phyloP scores from a whole-genome alignment of 2,329 filamentous ascomycete species.

The Cercospora janseana region DNA sequence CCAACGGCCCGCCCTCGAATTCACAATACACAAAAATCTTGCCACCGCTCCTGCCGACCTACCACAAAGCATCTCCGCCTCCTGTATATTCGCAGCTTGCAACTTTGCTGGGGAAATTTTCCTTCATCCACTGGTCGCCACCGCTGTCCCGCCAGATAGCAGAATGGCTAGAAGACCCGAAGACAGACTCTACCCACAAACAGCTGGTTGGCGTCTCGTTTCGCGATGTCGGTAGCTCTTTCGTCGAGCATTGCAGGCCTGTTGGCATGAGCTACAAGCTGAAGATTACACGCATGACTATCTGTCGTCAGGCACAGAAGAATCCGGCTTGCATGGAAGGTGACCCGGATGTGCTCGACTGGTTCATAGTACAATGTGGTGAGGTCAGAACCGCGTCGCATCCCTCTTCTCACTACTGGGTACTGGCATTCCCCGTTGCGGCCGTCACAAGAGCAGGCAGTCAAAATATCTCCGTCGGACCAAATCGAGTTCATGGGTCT shows the following conservation, averaged over 20 bases:
- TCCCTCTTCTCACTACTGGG: conserved; percentile 6
- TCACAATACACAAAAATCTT: neutral
- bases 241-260: neutral
- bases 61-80: conserved; percentile 7
- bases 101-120: neutral
- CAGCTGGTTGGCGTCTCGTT: neutral
- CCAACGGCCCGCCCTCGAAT: neutral
- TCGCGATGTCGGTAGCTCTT: neutral
- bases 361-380: conserved; percentile 4
- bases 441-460: conserved; percentile 1
- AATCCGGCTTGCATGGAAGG: neutral
- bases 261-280: neutral
- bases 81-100: neutral
- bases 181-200: neutral
- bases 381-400: neutral
- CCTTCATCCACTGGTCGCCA: neutral
- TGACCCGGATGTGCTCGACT: conserved; percentile 2
- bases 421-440: conserved; percentile 12
- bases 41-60: conserved; percentile 6
- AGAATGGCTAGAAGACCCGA: conserved; percentile 7
- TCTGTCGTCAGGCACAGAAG: neutral
- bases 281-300: conserved; percentile 8
- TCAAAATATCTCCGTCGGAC: neutral
- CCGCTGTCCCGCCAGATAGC: neutral
- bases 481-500: no score